Base-by-base conservation (phyloP, 2,329 filamentous ascomycete genomes). In the Sporothrix brunneoviolacea region DNA sequence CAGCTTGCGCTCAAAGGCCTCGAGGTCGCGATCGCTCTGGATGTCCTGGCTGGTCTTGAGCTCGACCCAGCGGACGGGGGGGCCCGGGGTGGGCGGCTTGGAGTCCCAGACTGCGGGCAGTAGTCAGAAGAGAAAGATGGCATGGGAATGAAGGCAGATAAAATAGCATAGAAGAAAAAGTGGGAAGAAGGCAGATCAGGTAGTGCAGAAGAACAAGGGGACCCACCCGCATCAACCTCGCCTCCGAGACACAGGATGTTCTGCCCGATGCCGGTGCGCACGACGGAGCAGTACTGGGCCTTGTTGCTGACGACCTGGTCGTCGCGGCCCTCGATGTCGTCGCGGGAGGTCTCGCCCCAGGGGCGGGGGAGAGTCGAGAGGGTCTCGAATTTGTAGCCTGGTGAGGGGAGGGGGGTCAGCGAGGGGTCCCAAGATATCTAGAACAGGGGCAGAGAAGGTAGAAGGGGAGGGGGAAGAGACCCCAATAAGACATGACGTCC, bases 341-440 rank as follows among this genome's bases (percentile, higher is more conserved):
- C 83, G 50, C 88, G 80, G 1, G 82, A 71, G 0, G 81, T 84
- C 51, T 85, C 79, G 48, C 77, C 82, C 83, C 91, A 96, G 1
- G 84, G 78, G 3, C 75, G 70, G 3, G 88, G 83, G 4, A 97
- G 70, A 2, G 93, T 83, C 7, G 84, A 82, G 2, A 98, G 68
- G 0, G 88, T 86, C 67, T 98, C 93, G 61, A 98, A 98, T 65
- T 98, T 98, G 72, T 98, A 98, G 32, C 91, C 88, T 91, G 57
- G n/a, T n/a, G n/a, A n/a, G n/a, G n/a, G n/a, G n/a, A n/a, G n/a
- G n/a, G n/a, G n/a, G n/a, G n/a, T n/a, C n/a, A n/a, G n/a, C n/a
- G n/a, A n/a, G n/a, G n/a, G n/a, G n/a, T n/a, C 24, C 24, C 24
- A 28, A 28, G 10, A 10, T 28, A 10, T n/a, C n/a, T n/a, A 21